A percentile compares a stretch with the other conserved stretches of the same genome.
Conservation (phyloP, 805 yeast species). For the Saccharomycopsis amapae region DNA sequence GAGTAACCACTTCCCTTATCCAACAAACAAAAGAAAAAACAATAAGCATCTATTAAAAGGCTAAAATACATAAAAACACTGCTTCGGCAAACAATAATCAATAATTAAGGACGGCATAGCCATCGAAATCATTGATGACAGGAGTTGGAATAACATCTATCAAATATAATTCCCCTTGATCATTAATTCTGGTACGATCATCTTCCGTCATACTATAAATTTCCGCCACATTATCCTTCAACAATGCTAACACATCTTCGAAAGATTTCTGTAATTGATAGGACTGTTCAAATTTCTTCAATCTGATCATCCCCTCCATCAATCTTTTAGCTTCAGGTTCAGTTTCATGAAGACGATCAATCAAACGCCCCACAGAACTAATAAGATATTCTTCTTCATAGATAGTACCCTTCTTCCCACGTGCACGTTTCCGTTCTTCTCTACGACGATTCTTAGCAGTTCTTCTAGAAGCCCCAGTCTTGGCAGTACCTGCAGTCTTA, state of each 20-base stretch:
- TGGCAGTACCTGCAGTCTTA: constrained; percentile 91
- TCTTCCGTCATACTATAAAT: constrained; percentile 75
- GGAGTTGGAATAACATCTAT: constrained; percentile 76
- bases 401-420: constrained; percentile 96
- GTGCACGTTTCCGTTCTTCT: constrained; percentile 91
- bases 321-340: constrained; percentile 66
- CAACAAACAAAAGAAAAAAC: not conserved
- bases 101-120: constrained; percentile 50
- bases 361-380: constrained; percentile 77
- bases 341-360: constrained; percentile 73
- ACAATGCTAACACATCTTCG: constrained; percentile 45
- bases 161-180: constrained; percentile 74
- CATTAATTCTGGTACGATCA: constrained; percentile 85
- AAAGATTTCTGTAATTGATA: constrained; percentile 66
- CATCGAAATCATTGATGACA: constrained; percentile 53
- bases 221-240: constrained; percentile 61
- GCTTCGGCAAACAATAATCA: constrained; percentile 24
- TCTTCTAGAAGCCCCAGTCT: constrained; percentile 89
- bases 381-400: constrained; percentile 95
- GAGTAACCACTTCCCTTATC: too few species aligned
- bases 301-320: constrained; percentile 68
- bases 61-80: not conserved
- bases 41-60: not conserved
- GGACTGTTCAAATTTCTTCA: constrained; percentile 72
- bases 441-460: constrained; percentile 90